phyloP scores from a whole-genome alignment of 2,329 filamentous ascomycete species.

The Apiospora marii region DNA sequence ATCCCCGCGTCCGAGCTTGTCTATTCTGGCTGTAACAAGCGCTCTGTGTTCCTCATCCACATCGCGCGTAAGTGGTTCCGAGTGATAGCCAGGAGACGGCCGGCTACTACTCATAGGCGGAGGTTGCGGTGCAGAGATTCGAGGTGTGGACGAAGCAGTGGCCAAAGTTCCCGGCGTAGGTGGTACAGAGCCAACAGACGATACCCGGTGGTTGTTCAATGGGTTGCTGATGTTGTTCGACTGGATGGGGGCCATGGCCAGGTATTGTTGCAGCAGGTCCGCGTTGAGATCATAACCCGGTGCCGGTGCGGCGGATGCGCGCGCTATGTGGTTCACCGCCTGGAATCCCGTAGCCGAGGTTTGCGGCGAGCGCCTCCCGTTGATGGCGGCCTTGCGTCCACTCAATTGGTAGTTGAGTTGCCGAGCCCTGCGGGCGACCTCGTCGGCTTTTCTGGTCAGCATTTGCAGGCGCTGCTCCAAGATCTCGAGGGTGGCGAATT shows the following conservation, averaged over 20 bases:
- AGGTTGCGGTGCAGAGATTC: constrained; percentile 39
- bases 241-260: constrained; percentile 29
- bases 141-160: constrained; percentile 40
- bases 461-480: constrained; percentile 79
- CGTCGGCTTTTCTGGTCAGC: constrained; percentile 82
- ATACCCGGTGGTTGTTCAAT: constrained; percentile 34
- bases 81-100: constrained; percentile 39
- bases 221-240: constrained; percentile 12
- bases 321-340: constrained; percentile 40
- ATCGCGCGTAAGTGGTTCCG: constrained; percentile 40
- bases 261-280: constrained; percentile 64
- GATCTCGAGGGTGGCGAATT: constrained; percentile 84
- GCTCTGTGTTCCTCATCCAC: constrained; percentile 49
- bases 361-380: constrained; percentile 63
- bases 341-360: constrained; percentile 45
- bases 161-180: constrained; percentile 23
- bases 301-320: constrained; percentile 40
- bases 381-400: constrained; percentile 76
- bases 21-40: constrained; percentile 78
- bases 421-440: constrained; percentile 67
- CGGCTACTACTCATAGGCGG: constrained; percentile 37
- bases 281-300: constrained; percentile 57
- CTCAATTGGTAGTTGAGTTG: constrained; percentile 84
- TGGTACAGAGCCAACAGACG: constrained; percentile 37
- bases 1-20: constrained; percentile 76